These are phyloP conservation scores for Ephemerocybe angulata DNA, from an alignment of 768 basidiomycete species.

Conservation along the genomic window DNA sequence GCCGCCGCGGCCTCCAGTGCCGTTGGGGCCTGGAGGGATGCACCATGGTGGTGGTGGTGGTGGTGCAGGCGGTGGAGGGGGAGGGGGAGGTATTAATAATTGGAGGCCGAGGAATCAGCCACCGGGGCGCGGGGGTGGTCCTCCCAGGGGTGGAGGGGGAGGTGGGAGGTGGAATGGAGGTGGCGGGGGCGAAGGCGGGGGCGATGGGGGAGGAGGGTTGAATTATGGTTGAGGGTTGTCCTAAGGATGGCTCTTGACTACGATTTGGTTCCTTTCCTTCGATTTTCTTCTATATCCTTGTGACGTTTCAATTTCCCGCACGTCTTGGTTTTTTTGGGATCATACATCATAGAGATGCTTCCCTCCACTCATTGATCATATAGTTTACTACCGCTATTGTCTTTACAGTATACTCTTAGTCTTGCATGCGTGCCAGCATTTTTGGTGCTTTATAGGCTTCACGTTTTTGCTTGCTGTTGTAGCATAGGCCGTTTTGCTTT, in stretches of 20 bases:
- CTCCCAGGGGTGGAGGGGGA: constrained; percentile 5
- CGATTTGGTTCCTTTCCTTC: not conserved
- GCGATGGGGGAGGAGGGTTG: constrained; percentile 10
- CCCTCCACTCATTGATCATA: too few species aligned
- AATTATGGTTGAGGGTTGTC: constrained; percentile 23
- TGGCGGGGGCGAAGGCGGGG: constrained; percentile 12
- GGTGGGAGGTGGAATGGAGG: constrained; percentile 10
- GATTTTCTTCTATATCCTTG: too few species aligned
- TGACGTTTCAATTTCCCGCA: too few species aligned
- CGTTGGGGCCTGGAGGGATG: too few species aligned
- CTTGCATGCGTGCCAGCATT: too few species aligned
- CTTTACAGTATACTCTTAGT: too few species aligned
- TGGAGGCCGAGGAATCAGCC: not conserved
- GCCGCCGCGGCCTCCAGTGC: constrained; percentile 13
- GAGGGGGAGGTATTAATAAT: not conserved
- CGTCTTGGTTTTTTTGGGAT: not conserved
- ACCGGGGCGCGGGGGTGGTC: too few species aligned
- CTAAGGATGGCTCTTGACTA: not conserved
- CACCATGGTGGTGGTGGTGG: too few species aligned
- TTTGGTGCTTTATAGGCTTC: too few species aligned
- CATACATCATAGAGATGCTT: not conserved
- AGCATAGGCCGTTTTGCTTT: too few species aligned
- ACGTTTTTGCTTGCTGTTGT: too few species aligned
- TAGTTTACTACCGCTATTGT: too few species aligned
- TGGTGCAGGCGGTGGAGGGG: not conserved